These are phyloP conservation scores for Phytophthora pini DNA, from an alignment of 352 stramenopile genomes.

Conservation along the genomic window DNA sequence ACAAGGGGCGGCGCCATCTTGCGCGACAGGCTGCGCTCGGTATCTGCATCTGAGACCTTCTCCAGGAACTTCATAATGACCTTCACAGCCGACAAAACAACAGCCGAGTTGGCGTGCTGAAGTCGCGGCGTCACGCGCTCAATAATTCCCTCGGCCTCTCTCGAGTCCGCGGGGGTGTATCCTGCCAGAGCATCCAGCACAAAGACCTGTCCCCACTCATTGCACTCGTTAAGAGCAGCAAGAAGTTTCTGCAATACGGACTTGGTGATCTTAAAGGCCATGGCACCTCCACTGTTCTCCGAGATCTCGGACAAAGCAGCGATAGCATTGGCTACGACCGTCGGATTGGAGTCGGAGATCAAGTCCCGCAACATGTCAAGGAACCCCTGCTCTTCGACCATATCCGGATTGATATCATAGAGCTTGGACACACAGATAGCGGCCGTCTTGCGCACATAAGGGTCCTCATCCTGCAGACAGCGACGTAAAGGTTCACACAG, in stretches of 20 bases:
- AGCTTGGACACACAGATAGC: slow-evolving; percentile 99
- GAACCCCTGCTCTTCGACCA: slow-evolving; percentile 97
- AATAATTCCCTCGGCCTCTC: slow-evolving; percentile 98
- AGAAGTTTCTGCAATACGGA: slow-evolving; percentile 98
- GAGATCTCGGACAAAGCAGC: slow-evolving; percentile 97
- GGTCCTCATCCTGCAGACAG: slow-evolving; percentile 95
- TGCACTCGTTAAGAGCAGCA: slow-evolving; percentile 98
- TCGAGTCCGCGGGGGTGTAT: slow-evolving; percentile 95
- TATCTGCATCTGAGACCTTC: slow-evolving; percentile 95
- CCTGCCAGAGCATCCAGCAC: slow-evolving; percentile 97
- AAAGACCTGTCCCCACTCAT: slow-evolving; percentile 99
- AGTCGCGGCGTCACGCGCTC: slow-evolving; percentile 98
- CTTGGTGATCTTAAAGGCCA: slow-evolving; percentile 94
- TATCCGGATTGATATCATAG: slow-evolving; percentile 98
- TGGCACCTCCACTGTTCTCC: slow-evolving; percentile 90
- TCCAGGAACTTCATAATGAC: slow-evolving; percentile 97
- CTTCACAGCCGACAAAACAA: slow-evolving; percentile 99
- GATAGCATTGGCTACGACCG: slow-evolving; percentile 99
- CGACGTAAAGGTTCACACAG: slow-evolving; percentile 96
- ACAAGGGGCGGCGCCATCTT: slow-evolving; percentile 99
- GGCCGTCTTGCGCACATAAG: slow-evolving; percentile 99
- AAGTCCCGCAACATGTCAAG: slow-evolving; percentile 97
- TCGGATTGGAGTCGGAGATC: slow-evolving; percentile 98
- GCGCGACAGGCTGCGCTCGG: slow-evolving; percentile 86
- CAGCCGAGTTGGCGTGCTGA: slow-evolving; percentile 98